These are phyloP conservation scores for Persicaria tinctoria DNA, from an alignment of 148 eudicot genomes.

Conservation along the genomic window DNA sequence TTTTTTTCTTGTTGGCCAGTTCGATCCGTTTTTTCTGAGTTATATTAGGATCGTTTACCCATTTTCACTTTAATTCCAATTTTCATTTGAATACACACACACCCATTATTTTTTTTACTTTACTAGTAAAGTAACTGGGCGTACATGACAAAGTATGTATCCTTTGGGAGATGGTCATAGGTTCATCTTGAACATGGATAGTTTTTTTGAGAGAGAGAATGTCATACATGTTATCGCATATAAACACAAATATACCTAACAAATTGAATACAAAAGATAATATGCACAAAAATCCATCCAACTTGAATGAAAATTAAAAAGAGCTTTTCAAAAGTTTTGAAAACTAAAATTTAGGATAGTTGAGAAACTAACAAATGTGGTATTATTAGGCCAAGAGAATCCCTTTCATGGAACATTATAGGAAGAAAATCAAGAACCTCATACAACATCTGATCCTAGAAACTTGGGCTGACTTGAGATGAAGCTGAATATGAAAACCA, in stretches of 20 bases:
- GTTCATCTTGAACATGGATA: constrained; percentile 89
- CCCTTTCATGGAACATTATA: background rate
- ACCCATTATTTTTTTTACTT: too few species aligned
- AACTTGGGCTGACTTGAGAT: background rate
- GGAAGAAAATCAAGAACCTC: background rate
- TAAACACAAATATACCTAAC: background rate
- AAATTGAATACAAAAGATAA: background rate
- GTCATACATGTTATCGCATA: background rate
- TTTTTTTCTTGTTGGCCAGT: too few species aligned
- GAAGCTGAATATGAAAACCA: too few species aligned
- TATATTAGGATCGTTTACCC: too few species aligned
- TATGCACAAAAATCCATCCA: background rate
- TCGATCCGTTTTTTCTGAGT: too few species aligned
- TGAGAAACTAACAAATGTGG: background rate
- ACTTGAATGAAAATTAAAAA: background rate
- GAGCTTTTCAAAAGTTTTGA: background rate
- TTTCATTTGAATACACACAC: too few species aligned
- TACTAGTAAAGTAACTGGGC: constrained; percentile 48
- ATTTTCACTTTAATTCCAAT: too few species aligned
- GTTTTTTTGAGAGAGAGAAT: constrained; percentile 20
- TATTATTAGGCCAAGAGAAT: background rate
- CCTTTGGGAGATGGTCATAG: constrained; percentile 83
- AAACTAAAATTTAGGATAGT: background rate
- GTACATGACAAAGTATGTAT: constrained; percentile 83
- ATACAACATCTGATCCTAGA: background rate